A percentile compares a stretch with the other conserved stretches of the same genome.
Evolutionary conservation across 2,329 filamentous ascomycete species (phyloP).

Genomic region (Clonostachys rhizophaga): DNA sequence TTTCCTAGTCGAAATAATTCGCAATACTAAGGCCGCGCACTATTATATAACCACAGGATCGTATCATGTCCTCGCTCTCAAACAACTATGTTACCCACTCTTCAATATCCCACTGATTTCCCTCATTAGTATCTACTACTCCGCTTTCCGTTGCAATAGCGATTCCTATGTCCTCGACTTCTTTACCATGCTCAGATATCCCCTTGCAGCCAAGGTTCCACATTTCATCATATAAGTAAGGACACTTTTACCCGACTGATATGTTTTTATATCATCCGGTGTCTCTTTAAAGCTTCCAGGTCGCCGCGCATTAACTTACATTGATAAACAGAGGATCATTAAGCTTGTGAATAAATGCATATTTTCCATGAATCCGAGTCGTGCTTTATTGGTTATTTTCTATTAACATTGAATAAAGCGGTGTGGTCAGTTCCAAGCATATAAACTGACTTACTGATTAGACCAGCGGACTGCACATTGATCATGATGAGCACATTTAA

Average conservation of each 20-base stretch:
- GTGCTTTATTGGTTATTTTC: not conserved
- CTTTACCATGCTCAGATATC: not conserved
- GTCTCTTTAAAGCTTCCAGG: not conserved
- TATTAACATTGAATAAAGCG: not conserved
- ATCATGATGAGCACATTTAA: not conserved
- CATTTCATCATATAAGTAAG: not conserved
- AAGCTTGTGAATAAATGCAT: not conserved
- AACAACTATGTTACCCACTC: not conserved
- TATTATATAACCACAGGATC: too few relatives aligned
- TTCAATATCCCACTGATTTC: not conserved
- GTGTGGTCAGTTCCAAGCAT: not conserved
- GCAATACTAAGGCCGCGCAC: too few relatives aligned
- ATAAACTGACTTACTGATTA: not conserved
- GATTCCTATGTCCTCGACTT: not conserved
- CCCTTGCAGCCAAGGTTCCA: not conserved
- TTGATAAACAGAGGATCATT: not conserved
- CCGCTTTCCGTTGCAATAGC: not conserved
- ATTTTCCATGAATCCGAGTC: not conserved
- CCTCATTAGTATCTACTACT: not conserved
- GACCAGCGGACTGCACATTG: not conserved
- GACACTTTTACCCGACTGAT: not conserved
- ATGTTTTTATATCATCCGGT: not conserved
- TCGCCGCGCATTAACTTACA: not conserved
- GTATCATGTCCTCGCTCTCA: not conserved
- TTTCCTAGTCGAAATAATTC: too few relatives aligned